Base-by-base conservation (phyloP, 2,329 filamentous ascomycete species). In the Penicillium concentricum region DNA sequence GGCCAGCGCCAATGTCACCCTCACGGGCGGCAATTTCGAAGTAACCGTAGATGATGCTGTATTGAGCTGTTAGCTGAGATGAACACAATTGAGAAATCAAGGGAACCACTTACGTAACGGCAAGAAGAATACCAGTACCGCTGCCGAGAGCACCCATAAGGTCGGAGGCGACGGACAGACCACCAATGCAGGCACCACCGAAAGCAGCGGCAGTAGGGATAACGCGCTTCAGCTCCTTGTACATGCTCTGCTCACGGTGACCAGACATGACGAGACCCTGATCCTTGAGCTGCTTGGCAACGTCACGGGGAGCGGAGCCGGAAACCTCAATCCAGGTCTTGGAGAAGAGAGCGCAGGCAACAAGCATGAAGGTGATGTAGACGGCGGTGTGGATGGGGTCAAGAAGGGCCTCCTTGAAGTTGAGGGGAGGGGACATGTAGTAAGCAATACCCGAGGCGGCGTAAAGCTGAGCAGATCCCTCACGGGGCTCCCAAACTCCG, bases 271-370 rank as follows among this genome's bases (percentile, higher is more conserved):
- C 93, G 57, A 99, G 88, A 75, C 94, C 94, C 81, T 99, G 94
- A 73, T 99, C 95, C 87, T 99, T 99, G 77, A 99, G 87, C 82
- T 97, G 94, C 87, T 99, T 99, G 72, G 94, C 94, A 66, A 99
- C 95, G 74, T 99, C 94, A 72, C 94, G 90, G 59, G 94, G 95
- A 82, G 91, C 93, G 62, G 93, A 97, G 72, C 94, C 95, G 38
- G 94, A 97, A 65, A 99, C 94, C 81, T 99, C 94, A 70, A 99
- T 99, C 94, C 94, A 99, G 53, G 95, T 99, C 90, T 99, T 99
- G 79, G 92, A 97, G 86, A 99, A 99, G 76, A 97, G 87, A 60
- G 92, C 92, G 74, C 94, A 99, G 66, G 95, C 95, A 70, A 91
- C 89, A 57, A 99, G 88, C 92, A 99, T 99, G 83, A 97, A 99